Conservation (phyloP, 164 flowering plant species). For the Piper betle region DNA sequence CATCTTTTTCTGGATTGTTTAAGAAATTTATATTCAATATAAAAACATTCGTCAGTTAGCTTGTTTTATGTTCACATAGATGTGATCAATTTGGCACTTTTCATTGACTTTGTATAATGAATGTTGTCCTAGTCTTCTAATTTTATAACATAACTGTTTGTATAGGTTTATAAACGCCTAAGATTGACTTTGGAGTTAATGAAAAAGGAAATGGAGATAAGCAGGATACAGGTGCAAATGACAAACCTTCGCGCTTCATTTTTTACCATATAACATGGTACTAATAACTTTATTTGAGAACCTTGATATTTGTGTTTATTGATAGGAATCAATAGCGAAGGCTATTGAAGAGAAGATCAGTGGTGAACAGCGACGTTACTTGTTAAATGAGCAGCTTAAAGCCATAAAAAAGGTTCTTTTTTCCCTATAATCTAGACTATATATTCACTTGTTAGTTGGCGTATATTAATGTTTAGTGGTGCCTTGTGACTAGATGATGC, state of each 20-base stretch:
- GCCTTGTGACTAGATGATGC: neutral
- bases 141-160: neutral
- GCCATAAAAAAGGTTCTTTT: slow-evolving; percentile 85
- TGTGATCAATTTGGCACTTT: too few species aligned
- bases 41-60: too few species aligned
- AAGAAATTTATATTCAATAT: too few species aligned
- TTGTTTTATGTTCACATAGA: too few species aligned
- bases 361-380: slow-evolving; percentile 89
- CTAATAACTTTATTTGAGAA: neutral
- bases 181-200: slow-evolving; percentile 72
- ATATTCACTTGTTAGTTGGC: neutral
- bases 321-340: slow-evolving; percentile 91
- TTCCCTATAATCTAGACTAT: neutral
- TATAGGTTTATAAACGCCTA: slow-evolving; percentile 76
- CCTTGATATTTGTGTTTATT: neutral
- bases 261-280: too few species aligned
- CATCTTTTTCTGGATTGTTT: neutral
- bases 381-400: slow-evolving; percentile 94
- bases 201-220: slow-evolving; percentile 96
- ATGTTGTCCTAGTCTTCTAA: slow-evolving; percentile 2
- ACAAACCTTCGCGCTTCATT: neutral
- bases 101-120: neutral
- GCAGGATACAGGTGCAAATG: slow-evolving; percentile 76
- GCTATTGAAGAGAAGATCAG: slow-evolving; percentile 97
- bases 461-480: neutral